A percentile compares a stretch with the other conserved stretches of the same genome.
These are phyloP conservation scores for Cyberlindnera mrakii DNA, from an alignment of 805 yeast genomes.

Conservation along the genomic window DNA sequence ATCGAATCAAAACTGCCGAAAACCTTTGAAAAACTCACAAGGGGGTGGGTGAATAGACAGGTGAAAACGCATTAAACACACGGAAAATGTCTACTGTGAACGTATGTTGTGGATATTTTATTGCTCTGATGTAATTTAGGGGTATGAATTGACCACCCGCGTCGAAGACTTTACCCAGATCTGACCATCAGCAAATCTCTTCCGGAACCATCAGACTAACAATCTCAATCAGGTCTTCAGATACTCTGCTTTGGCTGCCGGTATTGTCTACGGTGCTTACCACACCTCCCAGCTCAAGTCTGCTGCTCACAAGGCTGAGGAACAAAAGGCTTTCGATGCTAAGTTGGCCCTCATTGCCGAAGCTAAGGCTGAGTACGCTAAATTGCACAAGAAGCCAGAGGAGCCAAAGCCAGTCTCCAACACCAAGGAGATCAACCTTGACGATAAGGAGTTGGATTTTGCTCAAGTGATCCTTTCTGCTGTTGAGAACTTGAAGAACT, in stretches of 20 bases:
- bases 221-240: constrained; percentile 59
- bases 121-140: background rate
- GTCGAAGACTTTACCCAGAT: no score
- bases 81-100: constrained; percentile 42
- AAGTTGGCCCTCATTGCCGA: constrained; percentile 73
- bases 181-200: background rate
- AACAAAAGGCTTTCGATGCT: constrained; percentile 50
- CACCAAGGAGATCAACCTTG: constrained; percentile 56
- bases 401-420: constrained; percentile 23
- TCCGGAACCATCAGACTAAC: constrained; percentile 6
- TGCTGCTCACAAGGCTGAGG: constrained; percentile 52
- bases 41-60: background rate
- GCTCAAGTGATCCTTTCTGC: constrained; percentile 63
- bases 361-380: constrained; percentile 87
- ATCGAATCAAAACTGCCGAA: background rate
- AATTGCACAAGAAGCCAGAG: constrained; percentile 44
- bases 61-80: background rate
- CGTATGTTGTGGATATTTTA: constrained; percentile 27
- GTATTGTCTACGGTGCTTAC: constrained; percentile 81
- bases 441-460: constrained; percentile 86
- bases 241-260: constrained; percentile 87
- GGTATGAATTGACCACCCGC: no score
- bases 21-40: background rate
- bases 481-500: constrained; percentile 43
- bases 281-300: constrained; percentile 69